These are phyloP conservation scores for Cladosporium sp. DNA, from an alignment of 2,329 filamentous ascomycete genomes.

Conservation along the genomic window DNA sequence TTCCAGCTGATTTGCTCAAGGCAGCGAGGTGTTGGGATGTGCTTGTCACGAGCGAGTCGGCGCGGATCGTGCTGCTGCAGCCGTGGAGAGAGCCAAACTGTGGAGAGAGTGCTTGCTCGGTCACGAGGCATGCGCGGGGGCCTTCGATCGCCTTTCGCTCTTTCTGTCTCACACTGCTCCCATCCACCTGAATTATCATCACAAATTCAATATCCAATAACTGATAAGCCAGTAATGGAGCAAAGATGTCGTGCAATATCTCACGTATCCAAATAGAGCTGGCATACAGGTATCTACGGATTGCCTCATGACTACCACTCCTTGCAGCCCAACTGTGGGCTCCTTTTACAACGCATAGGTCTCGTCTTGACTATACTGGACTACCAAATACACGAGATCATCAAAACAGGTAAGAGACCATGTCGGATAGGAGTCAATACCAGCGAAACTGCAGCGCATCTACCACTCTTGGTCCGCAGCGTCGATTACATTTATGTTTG, in stretches of 20 bases:
- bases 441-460: background rate
- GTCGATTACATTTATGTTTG: background rate
- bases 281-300: background rate
- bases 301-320: background rate
- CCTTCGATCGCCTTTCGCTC: background rate
- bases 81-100: slow-evolving; percentile 7
- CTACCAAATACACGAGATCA: background rate
- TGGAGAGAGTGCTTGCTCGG: background rate
- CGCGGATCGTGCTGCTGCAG: slow-evolving; percentile 6
- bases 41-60: slow-evolving; percentile 6
- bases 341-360: background rate
- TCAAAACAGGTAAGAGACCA: background rate
- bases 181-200: background rate
- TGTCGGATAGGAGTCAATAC: background rate
- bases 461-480: background rate
- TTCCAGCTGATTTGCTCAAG: background rate
- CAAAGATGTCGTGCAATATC: background rate
- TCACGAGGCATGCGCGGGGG: background rate
- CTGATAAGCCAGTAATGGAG: background rate
- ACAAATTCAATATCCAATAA: background rate
- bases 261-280: background rate
- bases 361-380: background rate
- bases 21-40: background rate
- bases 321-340: background rate
- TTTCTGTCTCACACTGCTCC: background rate